phyloP scores from a whole-genome alignment of 2,329 filamentous ascomycete species.

The Paracoccidioides brasiliensis region DNA sequence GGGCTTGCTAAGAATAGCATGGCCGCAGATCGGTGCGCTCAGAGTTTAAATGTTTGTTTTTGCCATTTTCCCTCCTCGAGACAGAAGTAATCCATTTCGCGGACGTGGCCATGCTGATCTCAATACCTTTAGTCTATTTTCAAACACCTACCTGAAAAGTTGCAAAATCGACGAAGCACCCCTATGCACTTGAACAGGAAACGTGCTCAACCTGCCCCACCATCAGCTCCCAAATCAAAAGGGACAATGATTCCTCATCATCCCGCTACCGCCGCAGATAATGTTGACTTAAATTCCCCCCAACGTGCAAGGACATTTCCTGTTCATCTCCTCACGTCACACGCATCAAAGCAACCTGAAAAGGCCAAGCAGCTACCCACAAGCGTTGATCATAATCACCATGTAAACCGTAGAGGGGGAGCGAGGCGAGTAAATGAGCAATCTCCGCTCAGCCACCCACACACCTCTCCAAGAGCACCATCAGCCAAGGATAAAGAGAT shows the following conservation, averaged over 20 bases:
- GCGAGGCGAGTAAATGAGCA: slow-evolving; percentile 2
- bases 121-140: slow-evolving; percentile 53
- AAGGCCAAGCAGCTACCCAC: slow-evolving; percentile 16
- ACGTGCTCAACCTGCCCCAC: slow-evolving; percentile 19
- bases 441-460: slow-evolving; percentile 3
- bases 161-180: slow-evolving; percentile 44
- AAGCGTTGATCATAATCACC: slow-evolving; percentile 20
- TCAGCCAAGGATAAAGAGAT: slow-evolving; percentile 6
- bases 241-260: slow-evolving; percentile 12
- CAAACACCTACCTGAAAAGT: slow-evolving; percentile 62
- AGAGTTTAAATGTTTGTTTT: slow-evolving; percentile 55
- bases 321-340: slow-evolving; percentile 14
- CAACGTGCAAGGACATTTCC: slow-evolving; percentile 31
- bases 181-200: slow-evolving; percentile 36
- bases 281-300: slow-evolving; percentile 11
- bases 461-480: slow-evolving; percentile 2
- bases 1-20: slow-evolving; percentile 70
- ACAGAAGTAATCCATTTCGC: not conserved
- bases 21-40: slow-evolving; percentile 76
- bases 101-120: slow-evolving; percentile 9
- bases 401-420: not conserved
- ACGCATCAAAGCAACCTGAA: slow-evolving; percentile 13
- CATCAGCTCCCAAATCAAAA: slow-evolving; percentile 5
- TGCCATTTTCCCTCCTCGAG: not conserved
- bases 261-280: slow-evolving; percentile 9